Evolutionary conservation across 164 flowering plant genomes (phyloP).

Genomic region (Chloranthus sessilifolius): DNA sequence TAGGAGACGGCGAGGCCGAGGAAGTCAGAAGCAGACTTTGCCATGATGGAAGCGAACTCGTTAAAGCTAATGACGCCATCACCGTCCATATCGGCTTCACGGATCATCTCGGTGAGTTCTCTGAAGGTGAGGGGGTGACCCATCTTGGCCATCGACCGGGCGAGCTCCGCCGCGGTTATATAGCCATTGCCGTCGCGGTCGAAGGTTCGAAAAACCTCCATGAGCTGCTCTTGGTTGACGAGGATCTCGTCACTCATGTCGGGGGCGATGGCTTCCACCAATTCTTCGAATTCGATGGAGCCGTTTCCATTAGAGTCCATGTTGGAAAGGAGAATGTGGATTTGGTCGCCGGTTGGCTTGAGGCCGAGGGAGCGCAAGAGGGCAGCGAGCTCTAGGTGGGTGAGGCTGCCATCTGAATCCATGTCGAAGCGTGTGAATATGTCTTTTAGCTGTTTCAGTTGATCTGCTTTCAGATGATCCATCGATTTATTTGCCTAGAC

Average conservation of each 20-base stretch:
- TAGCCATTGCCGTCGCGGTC: conserved; percentile 82
- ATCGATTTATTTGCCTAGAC: too few relatives aligned
- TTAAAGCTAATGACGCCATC: conserved; percentile 74
- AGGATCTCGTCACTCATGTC: conserved; percentile 38
- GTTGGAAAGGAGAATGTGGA: conserved; percentile 40
- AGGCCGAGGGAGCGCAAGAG: conserved; percentile 80
- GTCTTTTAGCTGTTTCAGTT: conserved; percentile 51
- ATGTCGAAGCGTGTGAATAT: conserved; percentile 87
- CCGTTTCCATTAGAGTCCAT: conserved; percentile 80
- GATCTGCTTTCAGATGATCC: conserved; percentile 37
- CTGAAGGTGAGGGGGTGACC: conserved; percentile 69
- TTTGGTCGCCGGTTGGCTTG: conserved; percentile 71
- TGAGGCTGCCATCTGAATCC: conserved; percentile 87
- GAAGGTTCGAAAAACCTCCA: conserved; percentile 62
- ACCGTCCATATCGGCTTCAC: conserved; percentile 71
- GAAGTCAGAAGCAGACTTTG: conserved; percentile 49
- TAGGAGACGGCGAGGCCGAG: conserved; percentile 17
- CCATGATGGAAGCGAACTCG: conserved; percentile 67
- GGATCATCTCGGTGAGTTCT: conserved; percentile 70
- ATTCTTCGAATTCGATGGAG: conserved; percentile 64
- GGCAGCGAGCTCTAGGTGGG: conserved; percentile 86
- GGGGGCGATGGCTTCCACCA: conserved; percentile 49
- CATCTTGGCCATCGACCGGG: conserved; percentile 86
- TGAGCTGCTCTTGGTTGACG: conserved; percentile 58
- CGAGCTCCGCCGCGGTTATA: conserved; percentile 84